Base-by-base conservation (phyloP, 192 early-diverging fungal genomes). In the Podila horticola region DNA sequence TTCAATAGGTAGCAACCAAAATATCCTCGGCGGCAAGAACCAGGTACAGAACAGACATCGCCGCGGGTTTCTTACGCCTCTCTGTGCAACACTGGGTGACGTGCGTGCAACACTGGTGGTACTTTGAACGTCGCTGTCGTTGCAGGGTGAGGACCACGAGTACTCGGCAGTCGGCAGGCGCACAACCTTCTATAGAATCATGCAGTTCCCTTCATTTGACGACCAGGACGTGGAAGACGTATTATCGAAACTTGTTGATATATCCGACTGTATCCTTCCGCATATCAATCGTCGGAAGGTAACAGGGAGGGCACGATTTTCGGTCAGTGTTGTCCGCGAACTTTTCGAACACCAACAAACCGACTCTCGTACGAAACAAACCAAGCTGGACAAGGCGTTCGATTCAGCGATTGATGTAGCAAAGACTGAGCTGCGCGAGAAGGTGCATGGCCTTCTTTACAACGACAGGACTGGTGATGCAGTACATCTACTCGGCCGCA, bases 11-110 rank as follows among this genome's bases (percentile, higher is more conserved):
- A n/a, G n/a, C n/a, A 41, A 41, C 34, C 13, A n/a, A 15, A 19
- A 58, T 4, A 33, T 67, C 34, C 9, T 67, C 31, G 55, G 41
- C 52, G 34, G 33, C 31, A 67, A 58, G 55, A 20, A 20, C 1
- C 19, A 64, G 34, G 3, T 72, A 0, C 28, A 72, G 30, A 15
- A 12, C 22, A 57, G 26, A 38, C 50, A 52, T 64, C 9, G 79
- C 49, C 64, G 79, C 13, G 79, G 79, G 15, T 82, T 82, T 69
- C 79, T 82, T 50, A 74, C 79, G 19, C 64, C 79, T 65, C 30
- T 82, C 0, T 67, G 19, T 48, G 33, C 69, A 29, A 63, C 79
- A 41, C 41, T 82, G 49, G 19, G 58, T 59, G 22, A 50, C 58
- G 28, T 82, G 51, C 41, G 57, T 1, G 79, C 66, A 57, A 82